Evolutionary conservation across 305 asterid species (phyloP), one percentile per base, ranked within the genome.

Genomic region (Fraxinus platypoda): DNA sequence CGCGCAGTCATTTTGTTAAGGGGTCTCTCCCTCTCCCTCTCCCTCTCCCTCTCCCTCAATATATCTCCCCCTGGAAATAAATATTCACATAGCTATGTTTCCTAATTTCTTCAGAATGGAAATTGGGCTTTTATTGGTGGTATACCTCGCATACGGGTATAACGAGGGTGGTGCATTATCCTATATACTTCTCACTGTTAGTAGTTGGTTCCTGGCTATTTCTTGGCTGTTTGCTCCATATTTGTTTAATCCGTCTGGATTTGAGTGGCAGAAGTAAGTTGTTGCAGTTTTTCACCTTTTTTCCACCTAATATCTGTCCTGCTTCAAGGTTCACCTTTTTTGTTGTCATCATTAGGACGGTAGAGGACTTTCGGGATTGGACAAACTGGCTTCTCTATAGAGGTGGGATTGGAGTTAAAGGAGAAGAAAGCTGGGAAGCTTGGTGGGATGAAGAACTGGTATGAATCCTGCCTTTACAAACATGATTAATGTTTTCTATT

Each of bases 381-480:
- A 96, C 99, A 81, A 96, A 94, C 87, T 96, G 99, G 99, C 98
- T 96, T 80, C 90, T 96, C 77, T 96, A 96, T 85, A 89, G 99
- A 87, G 99, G 99, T 81, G 99, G 99, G 85, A 96, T 96, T 84
- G 99, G 99, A 83, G 99, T 96, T 81, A 96, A 90, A 89, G 99
- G 98, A 74, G 94, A 91, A 88, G 99, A 96, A 93, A 96, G 99
- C 91, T 94, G 99, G 99, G 99, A 96, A 89, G 98, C 99, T 77
- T 96, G 98, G 98, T 96, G 99, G 99, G 99, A 96, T 88, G 99
- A 93, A 88, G 98, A 96, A 90, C 88, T 96, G 97, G 98, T 96
- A 96, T 78, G 85, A 23, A 19, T 76, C 26, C 64, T 75, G 7
- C 77, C 66, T 78, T 52, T 54, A 74, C 1, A 19, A 23, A 80